Evolutionary conservation across 352 stramenopile genomes (phyloP).

Genomic region (Globisporangium nagaii): DNA sequence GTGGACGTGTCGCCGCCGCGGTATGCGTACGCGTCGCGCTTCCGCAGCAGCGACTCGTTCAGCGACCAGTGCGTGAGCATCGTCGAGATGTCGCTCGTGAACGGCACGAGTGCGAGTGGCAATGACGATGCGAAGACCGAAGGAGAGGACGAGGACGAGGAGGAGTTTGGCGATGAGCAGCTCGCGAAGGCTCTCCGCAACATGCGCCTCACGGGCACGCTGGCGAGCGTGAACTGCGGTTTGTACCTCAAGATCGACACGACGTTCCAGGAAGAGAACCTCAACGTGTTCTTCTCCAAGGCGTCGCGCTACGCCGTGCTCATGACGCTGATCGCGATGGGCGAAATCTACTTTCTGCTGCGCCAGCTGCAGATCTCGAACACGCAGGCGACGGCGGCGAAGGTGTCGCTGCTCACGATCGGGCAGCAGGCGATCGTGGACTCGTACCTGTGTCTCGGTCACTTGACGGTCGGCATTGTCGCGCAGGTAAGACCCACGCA

Average conservation of each 20-base stretch:
- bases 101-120: constrained; percentile 21
- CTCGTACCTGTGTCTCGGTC: constrained; percentile 93
- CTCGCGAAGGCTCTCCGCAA: constrained; percentile 34
- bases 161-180: constrained; percentile 18
- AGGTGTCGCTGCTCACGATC: constrained; percentile 80
- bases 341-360: constrained; percentile 84
- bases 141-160: constrained; percentile 28
- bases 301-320: constrained; percentile 73
- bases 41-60: constrained; percentile 77
- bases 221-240: constrained; percentile 74
- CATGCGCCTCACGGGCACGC: constrained; percentile 51
- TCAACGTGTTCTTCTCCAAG: constrained; percentile 79
- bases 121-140: background rate
- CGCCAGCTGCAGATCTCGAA: constrained; percentile 80
- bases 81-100: constrained; percentile 63
- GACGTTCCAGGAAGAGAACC: constrained; percentile 78
- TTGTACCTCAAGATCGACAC: constrained; percentile 71
- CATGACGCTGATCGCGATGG: constrained; percentile 83
- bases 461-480: constrained; percentile 94
- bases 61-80: constrained; percentile 83
- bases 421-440: constrained; percentile 88
- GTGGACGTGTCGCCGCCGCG: constrained; percentile 77
- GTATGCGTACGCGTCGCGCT: constrained; percentile 73
- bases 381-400: constrained; percentile 78
- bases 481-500: constrained; percentile 39